Percentiles rank a stretch among this genome's conserved stretches.
These are phyloP conservation scores for Macadamia integrifolia DNA, from an alignment of 164 flowering plant genomes.

Conservation along the genomic window DNA sequence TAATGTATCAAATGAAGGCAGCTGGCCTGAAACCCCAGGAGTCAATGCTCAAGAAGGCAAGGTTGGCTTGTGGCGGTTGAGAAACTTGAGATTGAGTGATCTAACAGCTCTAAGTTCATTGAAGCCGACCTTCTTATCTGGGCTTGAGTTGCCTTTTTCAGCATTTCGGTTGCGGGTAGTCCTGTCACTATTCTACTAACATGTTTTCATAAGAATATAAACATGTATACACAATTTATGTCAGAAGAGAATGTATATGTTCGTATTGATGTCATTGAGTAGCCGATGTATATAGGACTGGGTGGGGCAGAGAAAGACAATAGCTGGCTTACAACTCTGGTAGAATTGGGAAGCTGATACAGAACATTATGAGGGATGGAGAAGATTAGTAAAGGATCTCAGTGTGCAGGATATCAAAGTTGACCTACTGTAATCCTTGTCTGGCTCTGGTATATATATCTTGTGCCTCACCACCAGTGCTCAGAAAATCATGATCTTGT, in stretches of 20 bases:
- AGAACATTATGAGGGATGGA: conserved; percentile 57
- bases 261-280: neutral
- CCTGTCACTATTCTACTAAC: neutral
- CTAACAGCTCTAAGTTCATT: too few species aligned
- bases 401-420: conserved; percentile 42
- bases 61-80: conserved; percentile 21
- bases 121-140: too few species aligned
- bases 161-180: conserved; percentile 90
- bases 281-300: conserved; percentile 46
- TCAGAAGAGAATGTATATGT: neutral
- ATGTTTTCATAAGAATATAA: neutral
- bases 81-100: too few species aligned
- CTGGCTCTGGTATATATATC: conserved; percentile 59
- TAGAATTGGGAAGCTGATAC: conserved; percentile 93
- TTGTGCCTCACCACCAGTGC: neutral
- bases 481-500: neutral
- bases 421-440: conserved; percentile 93
- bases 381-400: conserved; percentile 54
- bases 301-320: conserved; percentile 79
- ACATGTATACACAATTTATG: neutral
- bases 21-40: conserved; percentile 36
- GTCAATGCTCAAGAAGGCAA: conserved; percentile 28
- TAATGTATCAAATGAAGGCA: conserved; percentile 54
- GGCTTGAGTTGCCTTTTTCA: conserved; percentile 24
- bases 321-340: conserved; percentile 85